Conservation (phyloP, 2,329 filamentous ascomycete genomes). For the Dactylellina cionopaga region DNA sequence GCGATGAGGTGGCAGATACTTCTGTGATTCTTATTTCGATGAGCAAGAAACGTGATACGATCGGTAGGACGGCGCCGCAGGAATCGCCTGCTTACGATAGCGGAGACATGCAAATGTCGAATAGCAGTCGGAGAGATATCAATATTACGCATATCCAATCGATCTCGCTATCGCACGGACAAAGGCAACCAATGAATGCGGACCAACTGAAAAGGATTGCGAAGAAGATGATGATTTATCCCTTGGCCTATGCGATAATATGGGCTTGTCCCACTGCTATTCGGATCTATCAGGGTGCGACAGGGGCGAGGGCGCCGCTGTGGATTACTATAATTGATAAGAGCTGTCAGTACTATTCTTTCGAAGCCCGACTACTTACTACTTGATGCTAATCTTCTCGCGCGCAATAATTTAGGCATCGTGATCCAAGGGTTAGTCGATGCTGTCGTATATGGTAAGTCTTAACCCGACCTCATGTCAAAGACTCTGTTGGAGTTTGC, state of each 20-base stretch:
- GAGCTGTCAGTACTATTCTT: conserved; percentile 53
- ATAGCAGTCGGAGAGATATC: conserved; percentile 4
- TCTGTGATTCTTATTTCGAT: conserved; percentile 21
- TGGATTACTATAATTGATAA: conserved; percentile 60
- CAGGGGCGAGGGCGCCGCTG: conserved; percentile 59
- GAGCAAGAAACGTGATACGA: conserved; percentile 20
- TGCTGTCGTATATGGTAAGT: conserved; percentile 61
- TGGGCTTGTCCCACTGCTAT: conserved; percentile 62
- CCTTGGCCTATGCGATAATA: conserved; percentile 62
- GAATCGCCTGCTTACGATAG: conserved; percentile 29
- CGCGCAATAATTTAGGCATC: conserved; percentile 59
- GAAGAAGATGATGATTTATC: conserved; percentile 63
- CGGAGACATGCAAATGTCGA: conserved; percentile 7
- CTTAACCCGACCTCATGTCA: too few relatives aligned
- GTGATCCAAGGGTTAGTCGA: conserved; percentile 62
- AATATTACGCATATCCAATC: too few relatives aligned
- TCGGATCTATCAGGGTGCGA: conserved; percentile 61
- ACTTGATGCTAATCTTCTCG: background rate
- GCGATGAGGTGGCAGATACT: conserved; percentile 50
- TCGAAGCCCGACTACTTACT: background rate
- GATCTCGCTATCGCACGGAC: conserved; percentile 13
- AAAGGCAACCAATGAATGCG: conserved; percentile 37
- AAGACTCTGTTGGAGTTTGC: conserved; percentile 24
- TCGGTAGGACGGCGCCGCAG: conserved; percentile 27
- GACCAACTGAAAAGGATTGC: conserved; percentile 58